phyloP scores from a whole-genome alignment of 106 monocot genomes.

The Dendrobium chrysotoxum region DNA sequence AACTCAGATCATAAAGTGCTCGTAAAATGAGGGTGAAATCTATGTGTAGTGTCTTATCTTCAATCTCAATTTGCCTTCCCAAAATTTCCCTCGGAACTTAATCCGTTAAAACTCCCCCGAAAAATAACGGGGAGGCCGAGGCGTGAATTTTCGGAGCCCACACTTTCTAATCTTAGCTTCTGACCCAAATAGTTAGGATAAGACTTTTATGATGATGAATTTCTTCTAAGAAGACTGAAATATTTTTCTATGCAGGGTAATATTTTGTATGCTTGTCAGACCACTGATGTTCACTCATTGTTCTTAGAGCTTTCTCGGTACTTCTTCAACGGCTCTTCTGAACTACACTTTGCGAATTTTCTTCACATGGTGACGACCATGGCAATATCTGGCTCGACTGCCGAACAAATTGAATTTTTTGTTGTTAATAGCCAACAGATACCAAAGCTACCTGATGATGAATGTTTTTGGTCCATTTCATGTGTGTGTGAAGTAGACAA shows the following conservation, averaged over 20 bases:
- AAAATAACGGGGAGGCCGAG: too few species aligned
- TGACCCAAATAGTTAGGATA: too few species aligned
- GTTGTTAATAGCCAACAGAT: constrained; percentile 73
- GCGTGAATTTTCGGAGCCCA: neutral
- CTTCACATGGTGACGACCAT: constrained; percentile 90
- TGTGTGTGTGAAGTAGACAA: neutral
- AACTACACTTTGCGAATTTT: constrained; percentile 88
- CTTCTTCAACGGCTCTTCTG: constrained; percentile 65
- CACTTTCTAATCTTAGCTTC: neutral
- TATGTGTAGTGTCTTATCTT: too few species aligned
- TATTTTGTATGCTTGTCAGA: constrained; percentile 41
- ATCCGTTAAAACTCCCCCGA: too few species aligned
- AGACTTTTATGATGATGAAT: neutral
- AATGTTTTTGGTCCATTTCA: constrained; percentile 59
- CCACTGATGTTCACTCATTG: constrained; percentile 59
- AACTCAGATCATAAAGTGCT: too few species aligned
- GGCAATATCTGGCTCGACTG: constrained; percentile 59
- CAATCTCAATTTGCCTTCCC: too few species aligned
- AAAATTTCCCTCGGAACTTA: too few species aligned
- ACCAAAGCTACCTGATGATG: constrained; percentile 58
- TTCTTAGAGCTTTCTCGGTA: constrained; percentile 83
- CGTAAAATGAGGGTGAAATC: too few species aligned
- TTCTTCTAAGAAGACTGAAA: neutral
- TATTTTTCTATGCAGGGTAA: constrained; percentile 49
- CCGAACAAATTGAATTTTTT: constrained; percentile 70